phyloP scores from a whole-genome alignment of 164 flowering plant species.

The Chimonanthus praecox region DNA sequence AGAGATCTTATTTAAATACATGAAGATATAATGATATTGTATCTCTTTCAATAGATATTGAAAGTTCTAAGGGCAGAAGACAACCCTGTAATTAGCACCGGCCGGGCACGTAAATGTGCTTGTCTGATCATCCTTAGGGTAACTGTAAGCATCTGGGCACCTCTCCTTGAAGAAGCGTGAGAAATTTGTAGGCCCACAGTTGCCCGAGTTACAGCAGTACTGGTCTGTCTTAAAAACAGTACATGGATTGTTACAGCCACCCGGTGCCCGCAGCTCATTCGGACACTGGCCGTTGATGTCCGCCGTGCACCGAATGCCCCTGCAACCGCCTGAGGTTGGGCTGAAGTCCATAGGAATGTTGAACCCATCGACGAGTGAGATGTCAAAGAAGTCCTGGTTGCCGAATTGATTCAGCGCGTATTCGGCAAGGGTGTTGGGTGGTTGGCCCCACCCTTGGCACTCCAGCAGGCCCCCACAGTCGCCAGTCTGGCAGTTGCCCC shows the following conservation, averaged over 20 bases:
- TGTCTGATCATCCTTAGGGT: conserved; percentile 24
- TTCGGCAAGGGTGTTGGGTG: conserved; percentile 40
- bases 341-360: conserved; percentile 29
- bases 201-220: conserved; percentile 19
- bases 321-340: conserved; percentile 7
- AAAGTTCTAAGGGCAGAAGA: conserved; percentile 3
- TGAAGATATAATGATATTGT: too few species aligned
- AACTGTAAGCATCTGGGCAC: conserved; percentile 28
- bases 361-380: conserved; percentile 36
- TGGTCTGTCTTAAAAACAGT: conserved; percentile 16
- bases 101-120: conserved; percentile 24
- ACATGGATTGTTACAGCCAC: conserved; percentile 30
- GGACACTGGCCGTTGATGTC: conserved; percentile 26
- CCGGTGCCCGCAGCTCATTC: conserved; percentile 9
- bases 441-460: conserved; percentile 23
- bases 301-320: conserved; percentile 13
- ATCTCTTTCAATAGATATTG: too few species aligned
- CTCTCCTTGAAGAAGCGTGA: conserved; percentile 25
- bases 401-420: conserved; percentile 24
- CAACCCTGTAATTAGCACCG: conserved; percentile 21
- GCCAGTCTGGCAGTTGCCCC: conserved; percentile 31
- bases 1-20: too few species aligned
- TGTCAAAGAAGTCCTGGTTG: conserved; percentile 28
- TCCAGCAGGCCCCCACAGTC: conserved; percentile 29
- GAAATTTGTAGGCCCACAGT: conserved; percentile 17